Evolutionary conservation across 2,329 filamentous ascomycete genomes (phyloP).

Genomic region (Daldinia sp.): DNA sequence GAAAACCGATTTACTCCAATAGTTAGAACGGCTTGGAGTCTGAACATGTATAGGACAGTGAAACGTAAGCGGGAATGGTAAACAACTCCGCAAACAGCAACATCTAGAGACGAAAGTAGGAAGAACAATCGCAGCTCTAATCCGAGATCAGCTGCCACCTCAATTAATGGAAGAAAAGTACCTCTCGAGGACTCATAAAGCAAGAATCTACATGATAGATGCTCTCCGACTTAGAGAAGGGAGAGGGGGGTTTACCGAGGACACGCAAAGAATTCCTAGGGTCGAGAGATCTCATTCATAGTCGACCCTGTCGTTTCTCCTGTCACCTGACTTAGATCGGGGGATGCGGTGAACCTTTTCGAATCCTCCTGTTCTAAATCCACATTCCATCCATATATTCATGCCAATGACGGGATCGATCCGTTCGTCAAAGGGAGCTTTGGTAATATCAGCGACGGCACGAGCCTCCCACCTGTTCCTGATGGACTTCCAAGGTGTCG

Average conservation of each 20-base stretch:
- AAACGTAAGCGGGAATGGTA: background rate
- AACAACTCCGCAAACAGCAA: slow-evolving; percentile 1
- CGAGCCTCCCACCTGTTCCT: slow-evolving; percentile 92
- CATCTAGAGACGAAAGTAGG: slow-evolving; percentile 8
- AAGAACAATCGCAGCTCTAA: slow-evolving; percentile 30
- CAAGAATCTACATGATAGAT: slow-evolving; percentile 39
- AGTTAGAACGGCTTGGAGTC: background rate
- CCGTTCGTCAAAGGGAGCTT: background rate
- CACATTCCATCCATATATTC: slow-evolving; percentile 8
- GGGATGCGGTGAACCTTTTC: slow-evolving; percentile 27
- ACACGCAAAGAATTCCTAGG: slow-evolving; percentile 6
- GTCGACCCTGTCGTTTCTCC: slow-evolving; percentile 20
- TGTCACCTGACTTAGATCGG: slow-evolving; percentile 27
- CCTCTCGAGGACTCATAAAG: slow-evolving; percentile 38
- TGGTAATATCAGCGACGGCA: slow-evolving; percentile 33
- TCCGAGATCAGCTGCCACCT: slow-evolving; percentile 33
- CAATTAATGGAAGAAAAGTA: slow-evolving; percentile 36
- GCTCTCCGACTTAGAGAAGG: slow-evolving; percentile 20
- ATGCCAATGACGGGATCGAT: slow-evolving; percentile 1
- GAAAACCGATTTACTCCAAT: background rate
- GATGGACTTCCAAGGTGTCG: slow-evolving; percentile 95
- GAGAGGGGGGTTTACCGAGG: slow-evolving; percentile 12
- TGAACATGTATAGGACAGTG: background rate
- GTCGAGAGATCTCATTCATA: slow-evolving; percentile 26
- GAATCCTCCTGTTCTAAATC: slow-evolving; percentile 22